Percentiles rank a stretch among this genome's conserved stretches.
These are phyloP conservation scores for Helichrysum umbraculigerum DNA, from an alignment of 129 eudicot genomes.

Conservation along the genomic window DNA sequence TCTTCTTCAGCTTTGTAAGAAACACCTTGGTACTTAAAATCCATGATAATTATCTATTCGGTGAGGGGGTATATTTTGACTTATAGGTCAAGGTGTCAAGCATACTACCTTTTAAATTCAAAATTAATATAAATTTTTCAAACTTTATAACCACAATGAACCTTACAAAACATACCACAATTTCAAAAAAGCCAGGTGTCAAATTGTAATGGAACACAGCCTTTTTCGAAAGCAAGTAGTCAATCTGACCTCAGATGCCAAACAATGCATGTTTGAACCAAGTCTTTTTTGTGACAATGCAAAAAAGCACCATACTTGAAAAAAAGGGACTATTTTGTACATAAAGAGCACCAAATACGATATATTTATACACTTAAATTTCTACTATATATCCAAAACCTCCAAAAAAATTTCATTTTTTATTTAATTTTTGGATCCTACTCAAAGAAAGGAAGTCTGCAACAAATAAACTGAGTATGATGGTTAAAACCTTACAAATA, in stretches of 20 bases:
- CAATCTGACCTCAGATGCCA: conserved; percentile 1
- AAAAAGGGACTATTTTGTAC: not conserved
- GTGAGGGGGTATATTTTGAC: not conserved
- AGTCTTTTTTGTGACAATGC: not conserved
- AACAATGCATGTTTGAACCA: not conserved
- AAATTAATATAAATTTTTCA: not conserved
- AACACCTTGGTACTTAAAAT: not conserved
- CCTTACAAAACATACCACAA: conserved; percentile 11
- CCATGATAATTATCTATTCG: not conserved
- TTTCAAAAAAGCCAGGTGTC: not conserved
- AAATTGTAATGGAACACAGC: conserved; percentile 1
- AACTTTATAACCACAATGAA: not conserved
- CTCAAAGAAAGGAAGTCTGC: conserved; percentile 2
- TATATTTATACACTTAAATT: not conserved
- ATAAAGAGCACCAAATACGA: not conserved
- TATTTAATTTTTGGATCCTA: not conserved
- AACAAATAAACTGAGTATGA: not conserved
- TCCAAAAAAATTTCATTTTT: not conserved
- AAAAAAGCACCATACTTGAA: conserved; percentile 5
- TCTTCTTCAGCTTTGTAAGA: conserved; percentile 4
- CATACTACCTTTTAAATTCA: conserved; percentile 3
- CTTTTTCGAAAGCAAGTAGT: not conserved
- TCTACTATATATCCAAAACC: not conserved
- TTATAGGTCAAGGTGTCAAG: not conserved
- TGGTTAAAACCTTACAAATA: not conserved